These are phyloP conservation scores for Cytospora piceae DNA, from an alignment of 2,329 filamentous ascomycete species.

Conservation along the genomic window DNA sequence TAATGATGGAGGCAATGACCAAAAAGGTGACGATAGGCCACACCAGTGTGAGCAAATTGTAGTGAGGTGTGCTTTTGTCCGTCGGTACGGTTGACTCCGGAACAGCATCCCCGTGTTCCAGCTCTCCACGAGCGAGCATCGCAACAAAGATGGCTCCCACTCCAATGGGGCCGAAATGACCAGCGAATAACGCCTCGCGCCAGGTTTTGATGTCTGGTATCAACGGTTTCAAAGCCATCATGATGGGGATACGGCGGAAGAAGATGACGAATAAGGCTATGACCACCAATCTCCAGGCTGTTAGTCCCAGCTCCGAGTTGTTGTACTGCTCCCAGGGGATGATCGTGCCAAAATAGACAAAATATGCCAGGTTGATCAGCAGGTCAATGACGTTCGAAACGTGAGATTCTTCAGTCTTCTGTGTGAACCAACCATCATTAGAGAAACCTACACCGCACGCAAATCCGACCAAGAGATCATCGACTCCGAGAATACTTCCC, in stretches of 20 bases:
- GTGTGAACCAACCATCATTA: slow-evolving; percentile 98
- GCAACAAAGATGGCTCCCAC: slow-evolving; percentile 96
- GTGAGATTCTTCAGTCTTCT: slow-evolving; percentile 97
- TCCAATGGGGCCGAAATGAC: slow-evolving; percentile 96
- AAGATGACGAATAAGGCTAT: slow-evolving; percentile 92
- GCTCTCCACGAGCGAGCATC: slow-evolving; percentile 88
- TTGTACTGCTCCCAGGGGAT: slow-evolving; percentile 96
- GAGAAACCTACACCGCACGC: slow-evolving; percentile 97
- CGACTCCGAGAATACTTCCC: slow-evolving; percentile 86
- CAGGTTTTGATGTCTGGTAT: slow-evolving; percentile 98
- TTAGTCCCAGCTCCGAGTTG: slow-evolving; percentile 69
- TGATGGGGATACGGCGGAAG: slow-evolving; percentile 93
- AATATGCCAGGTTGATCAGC: slow-evolving; percentile 95
- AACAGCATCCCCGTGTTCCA: slow-evolving; percentile 76
- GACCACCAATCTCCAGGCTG: slow-evolving; percentile 89
- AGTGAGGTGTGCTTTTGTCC: slow-evolving; percentile 57
- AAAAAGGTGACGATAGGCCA: slow-evolving; percentile 97
- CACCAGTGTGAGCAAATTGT: slow-evolving; percentile 78
- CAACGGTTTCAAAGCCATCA: slow-evolving; percentile 86
- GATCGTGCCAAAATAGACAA: slow-evolving; percentile 96
- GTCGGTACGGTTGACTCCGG: slow-evolving; percentile 68
- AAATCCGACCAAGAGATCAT: slow-evolving; percentile 94
- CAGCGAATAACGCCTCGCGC: slow-evolving; percentile 94
- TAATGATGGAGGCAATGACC: slow-evolving; percentile 90
- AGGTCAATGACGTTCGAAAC: slow-evolving; percentile 99